phyloP scores from a whole-genome alignment of 2,329 filamentous ascomycete genomes.

The Dendryphion nanum region DNA sequence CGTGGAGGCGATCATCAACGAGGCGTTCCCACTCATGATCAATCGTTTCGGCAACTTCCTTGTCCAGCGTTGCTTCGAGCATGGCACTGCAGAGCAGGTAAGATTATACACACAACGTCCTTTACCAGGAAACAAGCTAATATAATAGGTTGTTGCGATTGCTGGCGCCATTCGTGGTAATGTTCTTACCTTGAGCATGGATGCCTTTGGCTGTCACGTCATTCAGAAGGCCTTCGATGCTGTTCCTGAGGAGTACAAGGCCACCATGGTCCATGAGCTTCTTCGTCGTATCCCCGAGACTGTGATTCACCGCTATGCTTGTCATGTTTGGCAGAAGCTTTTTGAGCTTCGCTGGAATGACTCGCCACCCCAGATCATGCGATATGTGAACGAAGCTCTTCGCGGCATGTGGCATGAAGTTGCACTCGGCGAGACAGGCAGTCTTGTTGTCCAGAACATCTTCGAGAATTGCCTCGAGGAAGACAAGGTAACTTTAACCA shows the following conservation, averaged over 20 bases:
- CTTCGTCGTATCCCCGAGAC: constrained; percentile 95
- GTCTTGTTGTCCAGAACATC: constrained; percentile 97
- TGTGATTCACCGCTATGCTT: constrained; percentile 97
- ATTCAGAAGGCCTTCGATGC: constrained; percentile 98
- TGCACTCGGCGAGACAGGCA: constrained; percentile 93
- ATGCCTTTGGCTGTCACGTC: constrained; percentile 96
- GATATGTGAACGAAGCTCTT: constrained; percentile 92
- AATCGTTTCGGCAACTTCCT: constrained; percentile 99
- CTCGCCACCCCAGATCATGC: constrained; percentile 96
- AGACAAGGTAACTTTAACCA: constrained; percentile 70
- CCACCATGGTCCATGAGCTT: constrained; percentile 97
- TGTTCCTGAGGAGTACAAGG: constrained; percentile 96
- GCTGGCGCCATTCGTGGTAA: constrained; percentile 92
- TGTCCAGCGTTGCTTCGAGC: constrained; percentile 97
- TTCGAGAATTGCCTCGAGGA: constrained; percentile 99
- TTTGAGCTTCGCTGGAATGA: constrained; percentile 97
- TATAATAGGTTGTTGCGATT: constrained; percentile 69
- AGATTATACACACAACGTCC: background rate
- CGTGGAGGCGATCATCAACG: constrained; percentile 90
- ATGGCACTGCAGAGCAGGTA: constrained; percentile 83
- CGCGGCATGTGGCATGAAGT: constrained; percentile 99
- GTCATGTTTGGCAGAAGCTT: constrained; percentile 99
- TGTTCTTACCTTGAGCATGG: constrained; percentile 93
- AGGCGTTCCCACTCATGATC: constrained; percentile 94
- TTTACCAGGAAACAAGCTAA: background rate